Evolutionary conservation across 2,329 filamentous ascomycete genomes (phyloP).

Genomic region (Xylaria sp.): DNA sequence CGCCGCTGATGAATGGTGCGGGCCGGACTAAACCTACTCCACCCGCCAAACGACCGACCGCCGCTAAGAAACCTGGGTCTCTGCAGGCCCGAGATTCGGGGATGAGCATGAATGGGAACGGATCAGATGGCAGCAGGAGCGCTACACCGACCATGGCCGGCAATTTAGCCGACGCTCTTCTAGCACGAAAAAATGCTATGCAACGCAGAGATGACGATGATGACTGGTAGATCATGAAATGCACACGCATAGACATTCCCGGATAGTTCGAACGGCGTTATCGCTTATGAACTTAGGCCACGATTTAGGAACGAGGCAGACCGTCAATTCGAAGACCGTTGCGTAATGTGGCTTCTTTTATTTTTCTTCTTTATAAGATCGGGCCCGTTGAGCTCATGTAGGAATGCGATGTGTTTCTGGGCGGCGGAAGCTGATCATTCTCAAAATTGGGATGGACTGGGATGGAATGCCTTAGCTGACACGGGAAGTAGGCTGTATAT

Average conservation of each 20-base stretch:
- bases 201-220: slow-evolving; percentile 75
- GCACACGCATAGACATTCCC: slow-evolving; percentile 27
- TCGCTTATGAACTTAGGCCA: slow-evolving; percentile 12
- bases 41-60: slow-evolving; percentile 81
- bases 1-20: slow-evolving; percentile 61
- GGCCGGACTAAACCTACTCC: slow-evolving; percentile 74
- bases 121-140: slow-evolving; percentile 71
- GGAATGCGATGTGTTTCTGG: not conserved
- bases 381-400: not conserved
- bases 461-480: not conserved
- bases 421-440: not conserved
- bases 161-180: slow-evolving; percentile 81
- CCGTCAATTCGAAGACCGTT: slow-evolving; percentile 19
- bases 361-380: slow-evolving; percentile 1
- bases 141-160: slow-evolving; percentile 78
- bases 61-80: slow-evolving; percentile 76
- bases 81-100: slow-evolving; percentile 78
- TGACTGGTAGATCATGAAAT: slow-evolving; percentile 65
- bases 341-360: not conserved
- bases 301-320: slow-evolving; percentile 25
- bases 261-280: slow-evolving; percentile 15
- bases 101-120: slow-evolving; percentile 70
- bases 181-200: slow-evolving; percentile 81
- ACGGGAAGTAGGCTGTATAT: not conserved
- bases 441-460: not conserved